Evolutionary conservation across 331 rosid species (phyloP), one percentile per base, ranked within the genome.

Genomic region (Quercus tomentella): DNA sequence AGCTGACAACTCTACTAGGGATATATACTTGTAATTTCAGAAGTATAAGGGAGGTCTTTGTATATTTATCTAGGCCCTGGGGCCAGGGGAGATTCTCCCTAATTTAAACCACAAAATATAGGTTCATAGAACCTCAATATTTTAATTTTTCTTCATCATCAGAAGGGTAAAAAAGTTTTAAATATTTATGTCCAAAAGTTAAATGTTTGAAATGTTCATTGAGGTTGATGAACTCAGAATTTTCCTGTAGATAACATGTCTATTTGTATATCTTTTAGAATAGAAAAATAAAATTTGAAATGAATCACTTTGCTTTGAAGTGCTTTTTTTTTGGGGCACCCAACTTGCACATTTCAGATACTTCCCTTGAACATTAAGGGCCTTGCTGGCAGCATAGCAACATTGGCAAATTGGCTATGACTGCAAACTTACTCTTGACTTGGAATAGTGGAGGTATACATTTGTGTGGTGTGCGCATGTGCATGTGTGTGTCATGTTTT

Each of bases 331-430:
- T 62, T 26, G 6, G 14, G 41, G 4, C 2, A 17, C 49, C 25
- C 8, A 15, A 79, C 31, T 61, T 61, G 28, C 69, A n/a, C 26
- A 20, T 84, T 75, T 72, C 92, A 93, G 97, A 93, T 93, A 60
- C 93, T 93, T 85, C 93, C 92, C 1, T 86, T 89, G 77, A 91
- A 82, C 77, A 93, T 91, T 25, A 93, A 91, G 86, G 84, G 93
- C 72, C 94, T 93, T 70, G 94, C 92, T 28, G 97, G 97, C 58
- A 91, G 97, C 60, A 41, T 56, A 35, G 97, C 97, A 26, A 91
- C 97, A 18, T 56, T 89, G 78, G 88, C 87, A 25, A 91, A 93
- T 81, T 93, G 92, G 93, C 82, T 89, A 23, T 93, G 92, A 91
- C 94, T 4, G 97, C 97, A 35, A 91, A 91, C 90, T 84, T 91